phyloP scores from a whole-genome alignment of 768 basidiomycete genomes.

The Mrakia hoshinonis region DNA sequence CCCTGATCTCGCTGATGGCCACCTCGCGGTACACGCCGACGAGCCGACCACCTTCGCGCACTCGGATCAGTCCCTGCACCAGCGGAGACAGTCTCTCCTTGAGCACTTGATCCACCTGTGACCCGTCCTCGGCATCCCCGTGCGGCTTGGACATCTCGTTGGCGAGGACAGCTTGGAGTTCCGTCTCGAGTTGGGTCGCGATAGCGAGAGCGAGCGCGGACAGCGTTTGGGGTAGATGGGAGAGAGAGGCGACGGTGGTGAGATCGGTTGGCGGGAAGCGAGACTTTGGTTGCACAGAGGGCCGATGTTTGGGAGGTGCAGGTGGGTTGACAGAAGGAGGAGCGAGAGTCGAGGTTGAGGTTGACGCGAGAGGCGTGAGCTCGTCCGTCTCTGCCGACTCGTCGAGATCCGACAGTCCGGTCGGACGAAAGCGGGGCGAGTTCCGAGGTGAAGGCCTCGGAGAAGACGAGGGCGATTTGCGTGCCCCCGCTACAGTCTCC shows the following conservation, averaged over 20 bases:
- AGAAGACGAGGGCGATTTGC: conserved; percentile 18
- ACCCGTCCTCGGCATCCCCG: no score
- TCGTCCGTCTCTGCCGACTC: conserved; percentile 3
- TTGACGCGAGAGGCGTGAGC: neutral
- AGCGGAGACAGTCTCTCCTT: conserved; percentile 51
- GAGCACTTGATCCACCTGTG: conserved; percentile 22
- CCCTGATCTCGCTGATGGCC: conserved; percentile 54
- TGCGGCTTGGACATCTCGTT: conserved; percentile 48
- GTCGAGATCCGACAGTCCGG: neutral
- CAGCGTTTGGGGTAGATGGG: conserved; percentile 65
- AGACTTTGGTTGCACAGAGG: conserved; percentile 25
- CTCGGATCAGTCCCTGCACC: conserved; percentile 54
- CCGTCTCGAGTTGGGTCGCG: conserved; percentile 62
- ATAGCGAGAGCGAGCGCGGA: conserved; percentile 66
- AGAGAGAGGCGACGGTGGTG: conserved; percentile 61
- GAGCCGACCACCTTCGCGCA: conserved; percentile 26
- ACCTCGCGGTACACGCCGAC: conserved; percentile 47
- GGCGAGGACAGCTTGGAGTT: conserved; percentile 63
- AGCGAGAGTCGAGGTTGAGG: neutral
- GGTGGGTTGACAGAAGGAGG: neutral
- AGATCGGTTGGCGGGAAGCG: conserved; percentile 49
- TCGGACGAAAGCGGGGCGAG: neutral
- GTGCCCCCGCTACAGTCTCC: conserved; percentile 58
- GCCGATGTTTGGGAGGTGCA: neutral
- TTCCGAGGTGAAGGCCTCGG: neutral